Base-by-base conservation (phyloP, 345 rosid species). In the Ailanthus altissimus region DNA sequence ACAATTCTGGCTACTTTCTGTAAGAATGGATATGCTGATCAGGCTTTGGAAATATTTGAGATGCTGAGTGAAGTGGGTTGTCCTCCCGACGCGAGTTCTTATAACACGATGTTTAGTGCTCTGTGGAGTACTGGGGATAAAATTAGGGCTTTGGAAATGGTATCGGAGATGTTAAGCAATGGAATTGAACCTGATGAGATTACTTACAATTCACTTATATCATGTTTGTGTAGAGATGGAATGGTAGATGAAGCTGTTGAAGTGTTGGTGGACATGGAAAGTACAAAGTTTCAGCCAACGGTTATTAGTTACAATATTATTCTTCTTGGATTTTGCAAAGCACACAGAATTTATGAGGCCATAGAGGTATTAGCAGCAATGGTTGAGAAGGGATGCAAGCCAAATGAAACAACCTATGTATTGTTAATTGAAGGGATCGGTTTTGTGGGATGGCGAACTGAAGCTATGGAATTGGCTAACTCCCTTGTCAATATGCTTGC, bases 171-270 rank as follows among this genome's bases (percentile, higher is more conserved):
- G 98, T 18, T 87, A 54, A 82, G 73, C 51, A 74, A 85, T 25
- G 93, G 88, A 73, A 84, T 92, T 1, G 93, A 80, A 46, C 92
- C 97, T 0, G 98, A 94, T 54, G 90, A 84, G 76, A 90, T 92
- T 62, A 94, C 97, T 13, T 92, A 91, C 70, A 91, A 92, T 83
- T 87, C 97, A 3, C 88, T 94, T 49, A 85, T 94, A 63, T 92
- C 97, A 0, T 90, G 98, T 77, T 73, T 92, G 77, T 92, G 98
- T 79, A 85, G 97, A 81, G 98, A 94, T 63, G 97, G 97, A 38
- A 84, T 91, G 94, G 94, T 89, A 32, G 86, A 87, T 69, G 94
- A 94, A 81, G 97, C 92, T 16, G 82, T 89, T 3, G 90, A 81
- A 72, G 43, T 94, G 75, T 82, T 92, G 62, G 82, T 85, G 23